Evolutionary conservation across 2,329 filamentous ascomycete species (phyloP).

Genomic region (Sphaceloma murrayae): DNA sequence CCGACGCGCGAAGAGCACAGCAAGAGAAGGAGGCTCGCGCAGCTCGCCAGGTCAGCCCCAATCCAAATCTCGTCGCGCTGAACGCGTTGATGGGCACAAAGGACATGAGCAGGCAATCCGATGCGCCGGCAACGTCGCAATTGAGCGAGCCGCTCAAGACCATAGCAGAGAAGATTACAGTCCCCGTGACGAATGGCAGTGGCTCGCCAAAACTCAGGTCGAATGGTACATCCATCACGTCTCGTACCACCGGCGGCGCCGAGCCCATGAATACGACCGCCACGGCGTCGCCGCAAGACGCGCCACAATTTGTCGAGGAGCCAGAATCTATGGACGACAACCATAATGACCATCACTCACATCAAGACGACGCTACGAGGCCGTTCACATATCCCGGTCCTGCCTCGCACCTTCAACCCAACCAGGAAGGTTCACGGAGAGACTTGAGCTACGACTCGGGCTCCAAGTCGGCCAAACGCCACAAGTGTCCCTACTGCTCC

Average conservation of each 20-base stretch:
- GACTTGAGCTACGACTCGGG: constrained; percentile 48
- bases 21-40: constrained; percentile 29
- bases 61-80: constrained; percentile 37
- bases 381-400: constrained; percentile 57
- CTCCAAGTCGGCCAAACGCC: constrained; percentile 71
- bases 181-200: constrained; percentile 34
- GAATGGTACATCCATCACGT: constrained; percentile 10
- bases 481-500: constrained; percentile 92
- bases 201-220: constrained; percentile 3
- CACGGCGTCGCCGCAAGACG: constrained; percentile 39
- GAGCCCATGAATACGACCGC: constrained; percentile 30
- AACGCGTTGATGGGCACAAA: constrained; percentile 34
- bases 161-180: constrained; percentile 40
- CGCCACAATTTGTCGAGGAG: constrained; percentile 26
- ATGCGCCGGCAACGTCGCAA: constrained; percentile 36
- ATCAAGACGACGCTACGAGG: constrained; percentile 37
- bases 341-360: constrained; percentile 21
- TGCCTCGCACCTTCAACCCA: constrained; percentile 33
- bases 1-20: constrained; percentile 38
- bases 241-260: constrained; percentile 3
- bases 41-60: constrained; percentile 39
- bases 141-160: constrained; percentile 42
- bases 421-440: constrained; percentile 43
- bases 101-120: constrained; percentile 36
- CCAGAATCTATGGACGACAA: constrained; percentile 30